phyloP scores from a whole-genome alignment of 2,329 filamentous ascomycete genomes.

The Neonectria hederae region DNA sequence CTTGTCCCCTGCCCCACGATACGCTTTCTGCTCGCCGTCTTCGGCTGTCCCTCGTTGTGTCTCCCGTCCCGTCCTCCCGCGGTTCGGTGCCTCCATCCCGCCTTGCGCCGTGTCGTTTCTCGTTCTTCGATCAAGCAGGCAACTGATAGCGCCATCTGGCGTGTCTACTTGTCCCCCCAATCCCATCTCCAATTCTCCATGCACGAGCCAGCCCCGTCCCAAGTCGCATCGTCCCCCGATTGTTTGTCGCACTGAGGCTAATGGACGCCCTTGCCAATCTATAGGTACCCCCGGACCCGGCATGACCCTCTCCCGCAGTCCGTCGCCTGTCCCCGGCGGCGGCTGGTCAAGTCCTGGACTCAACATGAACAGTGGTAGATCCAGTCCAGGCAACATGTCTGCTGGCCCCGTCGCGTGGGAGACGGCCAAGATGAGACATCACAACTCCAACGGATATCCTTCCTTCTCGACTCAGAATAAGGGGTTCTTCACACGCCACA shows the following conservation, averaged over 20 bases:
- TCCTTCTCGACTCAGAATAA: slow-evolving; percentile 83
- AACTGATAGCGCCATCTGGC: slow-evolving; percentile 15
- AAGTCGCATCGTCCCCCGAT: slow-evolving; percentile 20
- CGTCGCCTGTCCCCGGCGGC: slow-evolving; percentile 83
- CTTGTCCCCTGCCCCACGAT: slow-evolving; percentile 1
- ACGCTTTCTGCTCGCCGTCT: slow-evolving; percentile 22
- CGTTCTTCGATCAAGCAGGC: slow-evolving; percentile 10
- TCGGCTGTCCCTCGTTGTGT: slow-evolving; percentile 16
- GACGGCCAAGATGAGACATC: slow-evolving; percentile 79
- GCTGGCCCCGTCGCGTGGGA: slow-evolving; percentile 79
- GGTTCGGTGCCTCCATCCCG: slow-evolving; percentile 11
- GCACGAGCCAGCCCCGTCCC: slow-evolving; percentile 14
- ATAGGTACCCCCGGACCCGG: slow-evolving; percentile 63
- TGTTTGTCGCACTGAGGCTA: slow-evolving; percentile 37
- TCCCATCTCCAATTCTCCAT: slow-evolving; percentile 1
- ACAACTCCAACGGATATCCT: slow-evolving; percentile 77
- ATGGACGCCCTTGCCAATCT: slow-evolving; percentile 37
- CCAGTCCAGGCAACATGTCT: slow-evolving; percentile 69
- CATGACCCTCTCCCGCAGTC: slow-evolving; percentile 90
- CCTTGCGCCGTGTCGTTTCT: slow-evolving; percentile 10
- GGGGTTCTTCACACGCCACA: slow-evolving; percentile 88
- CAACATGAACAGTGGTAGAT: slow-evolving; percentile 75
- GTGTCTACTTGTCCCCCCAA: slow-evolving; percentile 4
- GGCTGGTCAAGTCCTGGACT: slow-evolving; percentile 89
- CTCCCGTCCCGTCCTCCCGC: background rate